Conservation (phyloP, 2,329 filamentous ascomycete species). For the Colletotrichum sp. region DNA sequence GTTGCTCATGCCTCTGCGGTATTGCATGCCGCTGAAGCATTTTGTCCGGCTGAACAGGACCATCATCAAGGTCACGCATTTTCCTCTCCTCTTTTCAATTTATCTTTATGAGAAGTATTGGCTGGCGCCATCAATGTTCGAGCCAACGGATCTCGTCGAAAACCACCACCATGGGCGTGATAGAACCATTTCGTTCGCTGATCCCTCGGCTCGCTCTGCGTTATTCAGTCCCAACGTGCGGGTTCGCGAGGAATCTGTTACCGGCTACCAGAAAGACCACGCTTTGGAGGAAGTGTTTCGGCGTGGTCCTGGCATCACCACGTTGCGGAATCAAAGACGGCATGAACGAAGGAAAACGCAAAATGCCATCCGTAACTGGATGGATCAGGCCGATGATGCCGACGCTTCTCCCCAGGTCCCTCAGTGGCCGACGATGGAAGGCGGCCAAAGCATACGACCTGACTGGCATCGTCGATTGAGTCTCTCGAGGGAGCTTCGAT, state of each 20-base stretch:
- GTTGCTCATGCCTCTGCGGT: constrained; percentile 84
- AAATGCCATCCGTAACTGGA: constrained; percentile 88
- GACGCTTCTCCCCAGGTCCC: constrained; percentile 47
- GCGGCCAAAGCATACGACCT: constrained; percentile 38
- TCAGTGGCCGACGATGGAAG: constrained; percentile 56
- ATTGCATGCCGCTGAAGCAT: constrained; percentile 76
- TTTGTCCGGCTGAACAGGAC: constrained; percentile 90
- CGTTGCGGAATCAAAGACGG: constrained; percentile 63
- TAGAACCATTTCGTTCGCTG: constrained; percentile 60
- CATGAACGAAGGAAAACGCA: constrained; percentile 75
- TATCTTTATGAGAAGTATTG: constrained; percentile 86
- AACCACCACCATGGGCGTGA: constrained; percentile 58
- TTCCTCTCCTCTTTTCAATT: constrained; percentile 85
- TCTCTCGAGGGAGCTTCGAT: constrained; percentile 50
- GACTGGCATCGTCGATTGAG: constrained; percentile 60
- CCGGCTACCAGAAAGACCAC: constrained; percentile 87
- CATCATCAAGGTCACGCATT: constrained; percentile 89
- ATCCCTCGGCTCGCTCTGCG: constrained; percentile 59
- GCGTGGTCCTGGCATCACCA: constrained; percentile 68
- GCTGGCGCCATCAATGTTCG: constrained; percentile 77
- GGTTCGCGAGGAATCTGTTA: constrained; percentile 83
- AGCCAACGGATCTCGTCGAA: constrained; percentile 87
- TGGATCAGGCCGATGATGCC: constrained; percentile 71
- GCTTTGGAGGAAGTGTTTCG: constrained; percentile 93
- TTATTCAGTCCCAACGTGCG: constrained; percentile 77